A percentile compares a stretch with the other conserved stretches of the same genome.
phyloP scores from a whole-genome alignment of 208 protist genomes.

The Leishmania aethiopica region DNA sequence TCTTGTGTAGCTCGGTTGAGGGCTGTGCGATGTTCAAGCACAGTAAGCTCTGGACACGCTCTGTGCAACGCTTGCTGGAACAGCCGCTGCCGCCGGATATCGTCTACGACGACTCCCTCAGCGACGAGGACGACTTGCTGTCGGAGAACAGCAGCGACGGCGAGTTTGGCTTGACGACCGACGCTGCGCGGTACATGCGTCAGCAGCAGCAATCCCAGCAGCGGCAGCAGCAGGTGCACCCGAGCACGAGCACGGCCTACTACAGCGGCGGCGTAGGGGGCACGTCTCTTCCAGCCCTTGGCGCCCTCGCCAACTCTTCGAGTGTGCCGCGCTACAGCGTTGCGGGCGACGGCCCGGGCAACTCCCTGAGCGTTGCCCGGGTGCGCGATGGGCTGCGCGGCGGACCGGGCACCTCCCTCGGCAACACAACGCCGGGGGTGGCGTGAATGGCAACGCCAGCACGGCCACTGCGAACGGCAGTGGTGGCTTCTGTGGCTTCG shows the following conservation, averaged over 20 bases:
- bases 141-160: constrained; percentile 57
- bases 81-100: constrained; percentile 79
- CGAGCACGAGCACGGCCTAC: constrained; percentile 19
- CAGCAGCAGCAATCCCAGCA: constrained; percentile 28
- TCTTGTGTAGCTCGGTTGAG: constrained; percentile 76
- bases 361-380: constrained; percentile 19
- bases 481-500: constrained; percentile 1
- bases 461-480: background rate
- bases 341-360: constrained; percentile 23
- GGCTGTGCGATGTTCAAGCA: constrained; percentile 84
- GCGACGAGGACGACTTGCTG: constrained; percentile 35
- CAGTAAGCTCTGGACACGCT: constrained; percentile 82
- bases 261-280: constrained; percentile 10
- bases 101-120: constrained; percentile 56
- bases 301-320: constrained; percentile 21
- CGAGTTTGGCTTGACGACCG: constrained; percentile 31
- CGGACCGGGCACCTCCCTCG: constrained; percentile 15
- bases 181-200: constrained; percentile 30
- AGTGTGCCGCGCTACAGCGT: constrained; percentile 22
- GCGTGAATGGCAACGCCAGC: constrained; percentile 6
- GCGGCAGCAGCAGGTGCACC: constrained; percentile 11
- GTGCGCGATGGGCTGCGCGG: constrained; percentile 17
- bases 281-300: constrained; percentile 20
- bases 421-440: constrained; percentile 6
- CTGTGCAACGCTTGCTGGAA: constrained; percentile 60